Percentiles rank a stretch among this genome's conserved stretches.
Evolutionary conservation across 1,284 basidiomycete species (phyloP).

Genomic region (Leccinum solheimii): DNA sequence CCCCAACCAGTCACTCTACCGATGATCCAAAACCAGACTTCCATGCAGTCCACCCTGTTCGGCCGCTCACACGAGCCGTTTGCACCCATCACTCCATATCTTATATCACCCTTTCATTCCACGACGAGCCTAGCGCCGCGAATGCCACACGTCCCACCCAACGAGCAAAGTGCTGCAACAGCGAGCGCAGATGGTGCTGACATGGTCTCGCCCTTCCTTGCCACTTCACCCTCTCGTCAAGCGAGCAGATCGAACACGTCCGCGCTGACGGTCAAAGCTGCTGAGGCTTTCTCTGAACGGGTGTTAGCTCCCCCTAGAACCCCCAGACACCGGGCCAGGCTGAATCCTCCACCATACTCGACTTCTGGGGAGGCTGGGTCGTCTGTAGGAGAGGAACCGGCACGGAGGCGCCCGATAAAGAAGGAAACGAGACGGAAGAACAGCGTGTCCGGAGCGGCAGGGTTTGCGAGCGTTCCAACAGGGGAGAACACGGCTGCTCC

Average conservation of each 20-base stretch:
- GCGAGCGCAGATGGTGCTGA: slow-evolving; percentile 20
- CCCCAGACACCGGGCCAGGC: slow-evolving; percentile 12
- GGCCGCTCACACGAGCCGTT: background rate
- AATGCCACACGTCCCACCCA: background rate
- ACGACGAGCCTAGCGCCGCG: slow-evolving; percentile 7
- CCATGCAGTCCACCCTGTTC: background rate
- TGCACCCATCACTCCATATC: background rate
- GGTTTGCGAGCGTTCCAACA: slow-evolving; percentile 7
- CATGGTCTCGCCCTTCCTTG: slow-evolving; percentile 29
- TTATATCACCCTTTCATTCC: slow-evolving; percentile 14
- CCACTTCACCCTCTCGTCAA: slow-evolving; percentile 5
- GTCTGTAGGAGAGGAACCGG: background rate
- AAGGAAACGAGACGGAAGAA: slow-evolving; percentile 1
- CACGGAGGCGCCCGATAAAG: slow-evolving; percentile 3
- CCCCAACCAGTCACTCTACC: background rate
- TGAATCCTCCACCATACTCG: slow-evolving; percentile 31
- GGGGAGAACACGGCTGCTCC: background rate
- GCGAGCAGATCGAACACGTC: background rate
- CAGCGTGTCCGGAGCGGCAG: slow-evolving; percentile 10
- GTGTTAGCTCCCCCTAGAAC: background rate
- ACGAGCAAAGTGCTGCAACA: background rate
- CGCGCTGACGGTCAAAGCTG: background rate
- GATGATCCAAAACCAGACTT: background rate
- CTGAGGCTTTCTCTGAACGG: slow-evolving; percentile 12
- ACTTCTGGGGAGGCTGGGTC: background rate